Conservation (phyloP, 225 moss, liverwort and hornwort genomes). For the Lunularia cruciata region DNA sequence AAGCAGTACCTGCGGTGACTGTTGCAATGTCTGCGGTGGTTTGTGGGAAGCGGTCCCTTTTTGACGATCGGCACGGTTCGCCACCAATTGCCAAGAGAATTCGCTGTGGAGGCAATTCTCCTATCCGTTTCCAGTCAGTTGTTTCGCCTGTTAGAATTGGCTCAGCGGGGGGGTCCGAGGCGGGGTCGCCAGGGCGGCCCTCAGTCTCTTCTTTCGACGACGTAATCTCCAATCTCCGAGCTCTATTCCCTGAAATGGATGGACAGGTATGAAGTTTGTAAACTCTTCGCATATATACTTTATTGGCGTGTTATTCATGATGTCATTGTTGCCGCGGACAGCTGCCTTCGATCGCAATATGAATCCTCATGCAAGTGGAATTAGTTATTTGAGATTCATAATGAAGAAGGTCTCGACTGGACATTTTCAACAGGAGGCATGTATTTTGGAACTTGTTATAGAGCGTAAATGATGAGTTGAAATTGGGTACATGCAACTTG, state of each 20-base stretch:
- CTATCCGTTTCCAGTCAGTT: slow-evolving; percentile 67
- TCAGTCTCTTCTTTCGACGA: slow-evolving; percentile 35
- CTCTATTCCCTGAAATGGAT: slow-evolving; percentile 64
- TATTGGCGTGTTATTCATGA: not conserved
- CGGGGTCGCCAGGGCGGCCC: slow-evolving; percentile 61
- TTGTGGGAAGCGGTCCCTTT: slow-evolving; percentile 99
- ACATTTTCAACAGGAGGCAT: no score
- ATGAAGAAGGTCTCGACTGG: no score
- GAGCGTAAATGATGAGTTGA: no score
- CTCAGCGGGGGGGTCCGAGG: slow-evolving; percentile 64
- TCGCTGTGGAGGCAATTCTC: slow-evolving; percentile 76
- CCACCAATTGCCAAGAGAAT: slow-evolving; percentile 92
- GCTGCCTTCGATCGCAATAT: no score
- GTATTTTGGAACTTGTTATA: no score
- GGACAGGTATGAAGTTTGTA: slow-evolving; percentile 34
- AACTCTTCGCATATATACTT: not conserved
- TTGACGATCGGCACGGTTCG: slow-evolving; percentile 93
- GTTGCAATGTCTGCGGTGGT: slow-evolving; percentile 99
- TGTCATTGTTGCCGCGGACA: not conserved
- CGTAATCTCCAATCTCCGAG: slow-evolving; percentile 52
- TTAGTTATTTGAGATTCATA: no score
- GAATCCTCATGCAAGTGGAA: no score
- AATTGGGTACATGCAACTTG: no score
- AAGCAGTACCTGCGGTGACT: slow-evolving; percentile 48
- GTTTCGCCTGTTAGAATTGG: slow-evolving; percentile 56